Evolutionary conservation across 495 filamentous ascomycete genomes (phyloP), one percentile per base, ranked within the genome.

Genomic region (Tuber magnatum): DNA sequence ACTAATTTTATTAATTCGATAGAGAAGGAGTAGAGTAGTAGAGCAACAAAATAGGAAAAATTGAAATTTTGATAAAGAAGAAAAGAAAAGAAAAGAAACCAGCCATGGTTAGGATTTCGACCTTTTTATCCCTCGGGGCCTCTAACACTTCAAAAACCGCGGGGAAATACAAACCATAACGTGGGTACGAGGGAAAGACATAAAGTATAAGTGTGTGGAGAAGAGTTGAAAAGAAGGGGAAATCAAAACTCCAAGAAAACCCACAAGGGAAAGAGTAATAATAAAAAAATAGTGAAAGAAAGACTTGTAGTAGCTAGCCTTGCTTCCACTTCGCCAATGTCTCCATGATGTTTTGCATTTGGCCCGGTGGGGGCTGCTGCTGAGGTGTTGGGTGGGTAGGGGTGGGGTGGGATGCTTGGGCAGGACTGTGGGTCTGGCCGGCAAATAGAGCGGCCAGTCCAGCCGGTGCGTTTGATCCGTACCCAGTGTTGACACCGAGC

Each of bases 291-390:
- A 40, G 7, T 3, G 39, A 40, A 32, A 65, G 56, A 32, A 35
- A 65, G 32, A 35, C 14, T 42, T 38, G 1, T 76, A 71, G 46
- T 32, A 46, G 14, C 39, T 82, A 81, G 32, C 77, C 88, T 83
- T 84, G 86, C 73, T 81, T 85, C 80, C 84, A 86, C 78, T 84
- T 85, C 78, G 81, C 84, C 76, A 85, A 80, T 73, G 83, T 86
- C 39, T 83, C 85, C 86, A 86, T 87, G 80, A 85, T 89, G 81
- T 84, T 86, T 74, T 84, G 86, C 73, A 86, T 85, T 78, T 79
- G 84, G 38, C 73, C 84, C 44, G 74, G 75, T 73, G 75, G 81
- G 73, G 68, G 81, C 32, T 76, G 80, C 70, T 81, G 77, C 69
- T 74, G 78, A 72, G 72, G 75, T 65, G 75, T 76, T 61, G 77